These are phyloP conservation scores for Globisporangium sylvaticum DNA, from an alignment of 352 stramenopile genomes.

Conservation along the genomic window DNA sequence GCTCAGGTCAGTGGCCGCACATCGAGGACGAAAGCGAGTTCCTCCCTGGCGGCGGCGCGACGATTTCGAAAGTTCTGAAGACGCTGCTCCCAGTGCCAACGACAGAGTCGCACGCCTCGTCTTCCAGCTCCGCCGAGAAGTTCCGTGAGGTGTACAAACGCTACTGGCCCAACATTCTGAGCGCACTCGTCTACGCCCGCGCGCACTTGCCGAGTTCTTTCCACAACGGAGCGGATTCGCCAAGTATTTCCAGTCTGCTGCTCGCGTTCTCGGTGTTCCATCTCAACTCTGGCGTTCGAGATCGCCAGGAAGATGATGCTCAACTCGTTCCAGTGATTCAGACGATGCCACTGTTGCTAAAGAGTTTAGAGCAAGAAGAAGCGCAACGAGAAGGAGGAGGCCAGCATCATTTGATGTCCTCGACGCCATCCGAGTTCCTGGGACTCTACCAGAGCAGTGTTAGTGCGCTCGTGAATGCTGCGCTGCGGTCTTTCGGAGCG, in stretches of 20 bases:
- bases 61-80: slow-evolving; percentile 20
- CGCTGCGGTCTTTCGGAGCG: slow-evolving; percentile 26
- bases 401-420: not conserved
- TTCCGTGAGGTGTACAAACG: slow-evolving; percentile 40
- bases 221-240: not conserved
- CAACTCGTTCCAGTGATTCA: slow-evolving; percentile 37
- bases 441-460: slow-evolving; percentile 23
- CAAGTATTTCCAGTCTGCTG: slow-evolving; percentile 22
- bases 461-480: slow-evolving; percentile 32
- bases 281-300: slow-evolving; percentile 35
- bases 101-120: slow-evolving; percentile 1
- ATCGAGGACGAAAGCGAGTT: slow-evolving; percentile 8
- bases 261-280: slow-evolving; percentile 42
- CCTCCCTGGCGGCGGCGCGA: slow-evolving; percentile 7
- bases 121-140: slow-evolving; percentile 17
- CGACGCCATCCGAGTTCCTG: slow-evolving; percentile 2
- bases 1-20: slow-evolving; percentile 30
- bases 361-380: slow-evolving; percentile 1
- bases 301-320: slow-evolving; percentile 27
- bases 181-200: slow-evolving; percentile 35
- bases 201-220: slow-evolving; percentile 24
- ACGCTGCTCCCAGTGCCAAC: slow-evolving; percentile 25
- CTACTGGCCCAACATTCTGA: slow-evolving; percentile 54
- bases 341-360: slow-evolving; percentile 34
- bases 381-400: not conserved